Base-by-base conservation (phyloP, 352 stramenopile species). In the Globisporangium yorkense region DNA sequence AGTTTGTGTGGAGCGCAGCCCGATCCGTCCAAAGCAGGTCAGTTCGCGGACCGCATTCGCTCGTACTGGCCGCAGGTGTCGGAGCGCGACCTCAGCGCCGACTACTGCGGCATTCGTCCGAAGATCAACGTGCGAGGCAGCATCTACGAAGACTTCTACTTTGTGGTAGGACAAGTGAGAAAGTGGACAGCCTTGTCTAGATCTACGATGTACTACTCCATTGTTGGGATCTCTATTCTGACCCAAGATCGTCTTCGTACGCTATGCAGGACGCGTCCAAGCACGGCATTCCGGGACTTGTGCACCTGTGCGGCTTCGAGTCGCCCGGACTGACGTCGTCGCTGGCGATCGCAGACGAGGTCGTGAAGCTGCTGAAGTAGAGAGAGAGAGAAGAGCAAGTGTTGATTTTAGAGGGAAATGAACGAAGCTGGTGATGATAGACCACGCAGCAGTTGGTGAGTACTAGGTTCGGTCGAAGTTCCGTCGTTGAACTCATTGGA, bases 41-140 rank as follows among this genome's bases (percentile, higher is more conserved):
- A 51, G 0, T 94, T 94, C 56, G 74, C 78, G 0, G 69, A 80
- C 18, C 74, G 72, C 54, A 87, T 99, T 49, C 77, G 80, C 45
- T 76, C 79, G n/a, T 99, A 99, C 72, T 99, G 93, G 90, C 96
- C 95, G 1, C 61, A 66, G 16, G 74, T 98, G 9, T 59, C 66
- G 0, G 74, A 91, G 2, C 72, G 87, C 20, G 75, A 87, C 27
- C 71, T 99, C 27, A 50, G 85, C 6, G 77, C 89, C 0, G 97
- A 99, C 62, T 99, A 98, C 73, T 92, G 90, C 59, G 96, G 97
- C n/a, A 89, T 99, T 40, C 79, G 96, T 29, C 96, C 97, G 3
- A 99, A 99, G 68, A 81, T 99, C 41, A 56, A 65, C 10, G 75
- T 97, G 48, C 68, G 81, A 20, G 71, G 72, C 16, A 51, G 62